Evolutionary conservation across 1,139 yeast genomes (phyloP).

Genomic region (Diutina scorzettiae): DNA sequence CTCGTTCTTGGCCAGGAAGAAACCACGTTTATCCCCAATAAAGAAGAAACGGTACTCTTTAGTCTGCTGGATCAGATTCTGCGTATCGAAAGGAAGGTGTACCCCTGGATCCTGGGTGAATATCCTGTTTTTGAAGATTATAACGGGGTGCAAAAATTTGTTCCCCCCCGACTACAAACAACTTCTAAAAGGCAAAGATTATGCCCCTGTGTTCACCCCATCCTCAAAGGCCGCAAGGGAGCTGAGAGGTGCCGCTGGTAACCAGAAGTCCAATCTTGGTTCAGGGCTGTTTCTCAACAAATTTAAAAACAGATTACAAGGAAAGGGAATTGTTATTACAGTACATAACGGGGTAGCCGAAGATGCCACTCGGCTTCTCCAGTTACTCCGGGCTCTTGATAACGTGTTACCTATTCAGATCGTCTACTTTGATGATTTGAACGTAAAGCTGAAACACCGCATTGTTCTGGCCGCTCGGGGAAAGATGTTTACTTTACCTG

Average conservation of each 20-base stretch:
- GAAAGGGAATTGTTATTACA: conserved; percentile 42
- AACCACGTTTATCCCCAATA: neutral
- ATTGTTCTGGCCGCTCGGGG: conserved; percentile 18
- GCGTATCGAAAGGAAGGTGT: conserved; percentile 1
- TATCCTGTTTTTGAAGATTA: neutral
- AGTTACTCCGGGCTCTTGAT: conserved; percentile 31
- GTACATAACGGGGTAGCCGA: conserved; percentile 31
- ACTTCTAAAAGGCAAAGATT: neutral
- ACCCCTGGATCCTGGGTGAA: conserved; percentile 3
- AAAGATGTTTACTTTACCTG: conserved; percentile 10
- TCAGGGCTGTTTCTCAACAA: conserved; percentile 13
- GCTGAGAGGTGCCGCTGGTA: neutral
- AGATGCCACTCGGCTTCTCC: conserved; percentile 32
- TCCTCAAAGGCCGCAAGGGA: neutral
- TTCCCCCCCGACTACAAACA: neutral
- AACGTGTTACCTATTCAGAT: conserved; percentile 44
- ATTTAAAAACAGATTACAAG: conserved; percentile 26
- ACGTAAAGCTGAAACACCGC: conserved; percentile 12
- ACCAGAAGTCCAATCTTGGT: neutral
- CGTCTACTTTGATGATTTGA: conserved; percentile 24
- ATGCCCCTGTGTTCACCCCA: neutral
- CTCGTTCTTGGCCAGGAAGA: neutral
- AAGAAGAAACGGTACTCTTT: neutral
- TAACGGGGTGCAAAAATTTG: neutral
- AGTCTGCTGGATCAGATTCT: neutral